Base-by-base conservation (phyloP, 2,329 filamentous ascomycete genomes). In the Didymellaceae sp. region DNA sequence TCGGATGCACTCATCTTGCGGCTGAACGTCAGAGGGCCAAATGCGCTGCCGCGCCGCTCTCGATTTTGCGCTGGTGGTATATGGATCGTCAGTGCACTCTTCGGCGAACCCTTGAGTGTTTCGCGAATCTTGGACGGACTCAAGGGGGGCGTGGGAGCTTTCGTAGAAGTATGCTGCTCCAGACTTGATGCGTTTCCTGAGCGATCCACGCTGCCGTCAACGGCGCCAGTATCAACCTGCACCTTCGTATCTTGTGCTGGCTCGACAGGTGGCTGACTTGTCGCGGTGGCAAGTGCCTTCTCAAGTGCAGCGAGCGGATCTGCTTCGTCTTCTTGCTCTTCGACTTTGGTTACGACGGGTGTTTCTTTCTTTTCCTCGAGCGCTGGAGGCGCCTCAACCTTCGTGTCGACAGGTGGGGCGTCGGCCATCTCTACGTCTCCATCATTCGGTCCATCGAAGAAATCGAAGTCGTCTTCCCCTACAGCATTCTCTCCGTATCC, bases 401-500 rank as follows among this genome's bases (percentile, higher is more conserved):
- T 61, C 11, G 21, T 54, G 8, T 68, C 58, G 14, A 61, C 48
- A 2, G 54, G 34, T 7, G 62, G 54, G 8, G 62, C 66, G 39
- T 72, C 70, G 13, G 63, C 35, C 65, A 74, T 72, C 18, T 70
- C 64, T 17, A 68, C 55, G 21, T 71, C 69, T n/a, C 68, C 71
- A 32, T 69, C 75, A 37, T 75, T 76, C 2, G 79, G 80, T 54
- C 88, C 86, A 62, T 93, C 89, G 60, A 93, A 93, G 70, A 92
- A 93, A 67, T 83, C 90, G 68, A 93, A 93, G 65, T 94, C 90
- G 5, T 85, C 89, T 60, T 94, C 90, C 1, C 87, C 91, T n/a
- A 93, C 78, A n/a, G 77, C 83, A 55, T 84, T 82, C n/a, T 86
- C 83, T n/a, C 81, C 85, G 71, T 90, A 90, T 59, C 87, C 82